phyloP scores from a whole-genome alignment of 2,329 filamentous ascomycete species.

The Epichloe amarillans region DNA sequence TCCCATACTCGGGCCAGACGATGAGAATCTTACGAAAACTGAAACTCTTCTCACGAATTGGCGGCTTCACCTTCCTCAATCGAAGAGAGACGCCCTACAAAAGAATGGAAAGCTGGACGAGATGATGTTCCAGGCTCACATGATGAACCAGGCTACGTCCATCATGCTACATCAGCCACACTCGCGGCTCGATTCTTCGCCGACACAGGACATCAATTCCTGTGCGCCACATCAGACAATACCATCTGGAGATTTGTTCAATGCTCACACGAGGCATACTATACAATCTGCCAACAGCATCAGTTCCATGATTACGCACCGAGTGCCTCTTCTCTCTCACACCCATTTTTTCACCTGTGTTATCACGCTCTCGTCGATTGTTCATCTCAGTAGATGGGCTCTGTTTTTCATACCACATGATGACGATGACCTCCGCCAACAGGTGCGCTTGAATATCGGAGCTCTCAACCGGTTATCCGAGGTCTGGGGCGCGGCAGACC shows the following conservation, averaged over 20 bases:
- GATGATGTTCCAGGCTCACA: conserved; percentile 82
- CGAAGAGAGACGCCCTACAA: conserved; percentile 57
- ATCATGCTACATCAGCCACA: conserved; percentile 71
- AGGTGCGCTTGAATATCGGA: conserved; percentile 66
- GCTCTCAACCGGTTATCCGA: conserved; percentile 55
- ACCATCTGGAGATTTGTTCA: conserved; percentile 38
- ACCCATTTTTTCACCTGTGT: conserved; percentile 82
- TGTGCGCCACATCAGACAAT: conserved; percentile 49
- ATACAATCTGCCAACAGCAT: conserved; percentile 68
- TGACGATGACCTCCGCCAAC: conserved; percentile 57
- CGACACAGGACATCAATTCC: conserved; percentile 44
- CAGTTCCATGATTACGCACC: conserved; percentile 60
- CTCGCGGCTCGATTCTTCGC: conserved; percentile 57
- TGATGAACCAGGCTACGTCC: conserved; percentile 54
- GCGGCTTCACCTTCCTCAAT: conserved; percentile 62
- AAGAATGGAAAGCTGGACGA: conserved; percentile 65
- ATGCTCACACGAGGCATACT: conserved; percentile 65
- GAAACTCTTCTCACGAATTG: conserved; percentile 53
- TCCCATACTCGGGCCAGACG: conserved; percentile 36
- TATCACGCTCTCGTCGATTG: conserved; percentile 64
- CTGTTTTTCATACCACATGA: conserved; percentile 47
- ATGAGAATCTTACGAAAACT: conserved; percentile 37
- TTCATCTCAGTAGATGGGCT: conserved; percentile 70
- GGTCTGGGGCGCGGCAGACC: conserved; percentile 60
- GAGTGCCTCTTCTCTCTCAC: conserved; percentile 57